phyloP scores from a whole-genome alignment of 805 yeast genomes.

The Blastobotrys peoriensis region DNA sequence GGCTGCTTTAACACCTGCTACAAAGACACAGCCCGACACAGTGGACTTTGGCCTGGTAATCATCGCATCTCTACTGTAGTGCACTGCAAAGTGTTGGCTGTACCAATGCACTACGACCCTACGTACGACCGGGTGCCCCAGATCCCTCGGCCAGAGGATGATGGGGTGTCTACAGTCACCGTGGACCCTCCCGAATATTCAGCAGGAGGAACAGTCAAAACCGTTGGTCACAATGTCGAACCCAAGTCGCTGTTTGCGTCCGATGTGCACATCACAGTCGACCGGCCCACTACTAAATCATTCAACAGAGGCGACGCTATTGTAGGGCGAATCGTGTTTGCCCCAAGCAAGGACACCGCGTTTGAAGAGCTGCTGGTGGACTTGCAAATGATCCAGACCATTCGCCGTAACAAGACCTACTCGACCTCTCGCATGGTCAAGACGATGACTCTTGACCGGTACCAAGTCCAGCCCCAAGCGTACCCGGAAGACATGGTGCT shows the following conservation, averaged over 20 bases:
- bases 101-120: background rate
- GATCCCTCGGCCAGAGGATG: background rate
- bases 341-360: constrained; percentile 9
- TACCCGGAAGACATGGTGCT: constrained; percentile 12
- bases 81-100: too few species aligned
- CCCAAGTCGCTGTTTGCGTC: background rate
- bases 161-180: background rate
- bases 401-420: constrained; percentile 4
- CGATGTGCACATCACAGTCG: background rate
- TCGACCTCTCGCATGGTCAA: constrained; percentile 4
- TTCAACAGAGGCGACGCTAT: constrained; percentile 11
- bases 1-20: too few species aligned
- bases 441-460: constrained; percentile 7
- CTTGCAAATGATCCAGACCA: constrained; percentile 12
- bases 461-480: constrained; percentile 5
- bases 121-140: background rate
- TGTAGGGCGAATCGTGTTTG: constrained; percentile 10
- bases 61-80: too few species aligned
- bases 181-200: background rate
- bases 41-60: too few species aligned
- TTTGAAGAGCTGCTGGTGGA: constrained; percentile 7
- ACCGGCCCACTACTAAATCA: background rate
- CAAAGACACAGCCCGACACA: too few species aligned
- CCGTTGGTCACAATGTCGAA: background rate
- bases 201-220: background rate